Evolutionary conservation across 108 stramenopile genomes (phyloP).

Genomic region (Chaetoceros tenuissimus): DNA sequence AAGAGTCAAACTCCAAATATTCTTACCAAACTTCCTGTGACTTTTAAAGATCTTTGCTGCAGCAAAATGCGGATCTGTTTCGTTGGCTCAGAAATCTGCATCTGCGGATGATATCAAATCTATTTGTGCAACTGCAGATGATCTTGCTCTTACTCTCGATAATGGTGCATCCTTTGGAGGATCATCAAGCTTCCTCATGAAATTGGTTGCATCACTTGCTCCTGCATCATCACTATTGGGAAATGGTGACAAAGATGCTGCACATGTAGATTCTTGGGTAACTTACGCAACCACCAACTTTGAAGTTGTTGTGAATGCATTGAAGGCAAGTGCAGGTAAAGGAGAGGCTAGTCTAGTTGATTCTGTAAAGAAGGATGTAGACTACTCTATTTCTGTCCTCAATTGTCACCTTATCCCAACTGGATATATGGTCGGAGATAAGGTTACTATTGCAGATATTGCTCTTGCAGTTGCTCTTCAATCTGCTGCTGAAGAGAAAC

Average conservation of each 20-base stretch:
- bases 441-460: constrained; percentile 36
- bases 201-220: constrained; percentile 13
- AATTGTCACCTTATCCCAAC: neutral
- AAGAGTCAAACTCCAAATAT: too few species aligned
- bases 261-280: constrained; percentile 29
- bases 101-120: neutral
- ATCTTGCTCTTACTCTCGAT: neutral
- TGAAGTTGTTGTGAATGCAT: neutral
- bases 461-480: constrained; percentile 22
- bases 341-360: neutral
- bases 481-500: neutral
- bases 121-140: neutral
- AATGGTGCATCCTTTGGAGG: neutral
- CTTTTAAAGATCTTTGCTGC: neutral
- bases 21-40: too few species aligned
- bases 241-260: constrained; percentile 10
- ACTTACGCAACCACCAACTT: neutral
- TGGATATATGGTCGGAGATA: constrained; percentile 23
- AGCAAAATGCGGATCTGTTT: neutral
- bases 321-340: neutral
- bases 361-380: neutral
- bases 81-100: neutral
- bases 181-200: constrained; percentile 2
- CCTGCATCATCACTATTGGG: constrained; percentile 16
- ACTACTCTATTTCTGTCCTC: neutral